phyloP scores from a whole-genome alignment of 495 filamentous ascomycete genomes.

The Tuber melanosporum region DNA sequence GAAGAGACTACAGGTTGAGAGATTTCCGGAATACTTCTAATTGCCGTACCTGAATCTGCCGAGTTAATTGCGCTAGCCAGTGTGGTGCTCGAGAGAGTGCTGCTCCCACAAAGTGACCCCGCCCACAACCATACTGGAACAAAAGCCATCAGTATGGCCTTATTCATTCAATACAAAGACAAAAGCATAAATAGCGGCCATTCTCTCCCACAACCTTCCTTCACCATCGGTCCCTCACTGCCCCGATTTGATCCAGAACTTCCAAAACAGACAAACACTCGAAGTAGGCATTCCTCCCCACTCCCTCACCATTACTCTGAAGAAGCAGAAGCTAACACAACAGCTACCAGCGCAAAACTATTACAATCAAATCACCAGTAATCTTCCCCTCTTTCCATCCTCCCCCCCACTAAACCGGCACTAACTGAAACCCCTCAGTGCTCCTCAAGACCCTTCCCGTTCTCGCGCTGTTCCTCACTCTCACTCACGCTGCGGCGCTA shows the following conservation, averaged over 20 bases:
- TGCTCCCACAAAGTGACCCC: background rate
- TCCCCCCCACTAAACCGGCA: background rate
- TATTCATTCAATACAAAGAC: background rate
- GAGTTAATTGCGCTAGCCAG: background rate
- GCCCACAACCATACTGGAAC: too few relatives aligned
- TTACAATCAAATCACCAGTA: background rate
- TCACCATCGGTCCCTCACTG: background rate
- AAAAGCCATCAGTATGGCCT: background rate
- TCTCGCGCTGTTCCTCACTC: background rate
- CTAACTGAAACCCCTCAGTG: background rate
- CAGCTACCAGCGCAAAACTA: background rate
- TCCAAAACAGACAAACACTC: background rate
- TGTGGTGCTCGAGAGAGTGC: background rate
- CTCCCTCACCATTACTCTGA: background rate
- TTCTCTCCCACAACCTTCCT: background rate
- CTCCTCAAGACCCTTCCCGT: background rate
- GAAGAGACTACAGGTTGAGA: background rate
- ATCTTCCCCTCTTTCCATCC: background rate
- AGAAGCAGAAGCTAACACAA: background rate
- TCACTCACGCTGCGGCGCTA: background rate
- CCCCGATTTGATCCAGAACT: background rate
- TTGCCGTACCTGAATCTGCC: background rate
- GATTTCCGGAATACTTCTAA: background rate
- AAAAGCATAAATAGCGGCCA: background rate
- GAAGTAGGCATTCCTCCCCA: background rate